Evolutionary conservation across 2,329 filamentous ascomycete genomes (phyloP), one percentile per base, ranked within the genome.

Genomic region (Colletotrichum filicis): DNA sequence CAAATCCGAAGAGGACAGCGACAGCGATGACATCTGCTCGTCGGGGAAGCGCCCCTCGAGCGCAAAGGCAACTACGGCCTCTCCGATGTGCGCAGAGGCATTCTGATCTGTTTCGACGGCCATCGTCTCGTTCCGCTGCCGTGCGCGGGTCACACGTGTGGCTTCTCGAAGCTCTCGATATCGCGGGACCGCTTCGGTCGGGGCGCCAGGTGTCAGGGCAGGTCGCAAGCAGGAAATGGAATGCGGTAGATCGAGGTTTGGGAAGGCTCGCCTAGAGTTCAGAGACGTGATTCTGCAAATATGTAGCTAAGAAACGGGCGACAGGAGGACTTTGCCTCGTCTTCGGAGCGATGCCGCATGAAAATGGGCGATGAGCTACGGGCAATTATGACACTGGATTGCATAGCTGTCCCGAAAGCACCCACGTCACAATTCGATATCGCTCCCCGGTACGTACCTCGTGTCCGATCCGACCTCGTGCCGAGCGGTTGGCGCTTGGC

Each of bases 11-110:
- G 83, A 81, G 26, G 85, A 80, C 35, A 83, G 78, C 14, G 81
- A 80, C 14, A 86, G 75, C 7, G 79, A 76, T n/a, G 81, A 76
- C 64, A 82, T 75, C 46, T 84, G 77, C 24, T 84, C 82, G 37
- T 77, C 76, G n/a, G 85, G 84, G 61, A 86, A 86, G 42, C 76
- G 78, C 1, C 82, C 82, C 12, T 85, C 80, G 19, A 84, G 76
- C 2, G 83, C 79, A 75, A 86, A 86, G 6, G 79, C 77, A 11
- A 85, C 79, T 28, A 86, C 80, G 32, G 83, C 84, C 58, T 84
- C 78, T 76, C 83, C 82, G 4, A 86, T 78, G 70, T 79, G 78
- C 63, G 61, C 37, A 2, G 74, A 24, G 2, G 63, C 52, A n/a
- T 79, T 75, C 6, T 82, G 30, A 3, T 79, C 80, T 22, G 78